These are phyloP conservation scores for Cryptosporidium ubiquitum DNA, from an alignment of 169 alveolate species.

Conservation along the genomic window DNA sequence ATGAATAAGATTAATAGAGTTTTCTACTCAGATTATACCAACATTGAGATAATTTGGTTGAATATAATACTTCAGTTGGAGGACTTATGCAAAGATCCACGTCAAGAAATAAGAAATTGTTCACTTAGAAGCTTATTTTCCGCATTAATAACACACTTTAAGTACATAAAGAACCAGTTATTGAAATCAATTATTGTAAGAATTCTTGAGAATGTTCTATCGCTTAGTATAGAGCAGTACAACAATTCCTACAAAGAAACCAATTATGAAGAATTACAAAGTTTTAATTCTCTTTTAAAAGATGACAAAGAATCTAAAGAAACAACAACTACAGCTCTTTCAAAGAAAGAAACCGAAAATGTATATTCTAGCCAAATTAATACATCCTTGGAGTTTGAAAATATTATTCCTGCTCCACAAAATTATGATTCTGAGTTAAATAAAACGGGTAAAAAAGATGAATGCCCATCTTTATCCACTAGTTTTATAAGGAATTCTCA, in stretches of 20 bases:
- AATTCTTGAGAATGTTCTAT: slow-evolving; percentile 2
- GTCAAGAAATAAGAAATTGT: slow-evolving; percentile 66
- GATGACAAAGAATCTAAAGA: background rate
- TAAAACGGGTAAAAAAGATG: background rate
- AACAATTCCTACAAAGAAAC: background rate
- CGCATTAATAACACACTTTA: slow-evolving; percentile 27
- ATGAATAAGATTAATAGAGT: background rate
- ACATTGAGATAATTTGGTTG: slow-evolving; percentile 42
- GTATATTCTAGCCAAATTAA: background rate
- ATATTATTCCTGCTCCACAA: background rate
- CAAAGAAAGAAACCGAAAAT: background rate
- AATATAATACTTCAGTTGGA: slow-evolving; percentile 52
- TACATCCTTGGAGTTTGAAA: background rate
- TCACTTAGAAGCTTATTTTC: slow-evolving; percentile 40
- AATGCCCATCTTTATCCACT: background rate
- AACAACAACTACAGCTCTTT: background rate
- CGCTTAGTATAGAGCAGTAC: slow-evolving; percentile 8
- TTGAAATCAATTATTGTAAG: slow-evolving; percentile 3
- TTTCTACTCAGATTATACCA: slow-evolving; percentile 5
- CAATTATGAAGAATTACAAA: background rate
- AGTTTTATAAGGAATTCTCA: background rate
- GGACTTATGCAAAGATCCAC: slow-evolving; percentile 50
- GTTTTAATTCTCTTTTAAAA: background rate
- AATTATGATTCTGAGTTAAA: background rate
- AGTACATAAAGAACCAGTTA: slow-evolving; percentile 10